Evolutionary conservation across 192 early-diverging fungal species (phyloP).

Genomic region (Coemansia sp.): DNA sequence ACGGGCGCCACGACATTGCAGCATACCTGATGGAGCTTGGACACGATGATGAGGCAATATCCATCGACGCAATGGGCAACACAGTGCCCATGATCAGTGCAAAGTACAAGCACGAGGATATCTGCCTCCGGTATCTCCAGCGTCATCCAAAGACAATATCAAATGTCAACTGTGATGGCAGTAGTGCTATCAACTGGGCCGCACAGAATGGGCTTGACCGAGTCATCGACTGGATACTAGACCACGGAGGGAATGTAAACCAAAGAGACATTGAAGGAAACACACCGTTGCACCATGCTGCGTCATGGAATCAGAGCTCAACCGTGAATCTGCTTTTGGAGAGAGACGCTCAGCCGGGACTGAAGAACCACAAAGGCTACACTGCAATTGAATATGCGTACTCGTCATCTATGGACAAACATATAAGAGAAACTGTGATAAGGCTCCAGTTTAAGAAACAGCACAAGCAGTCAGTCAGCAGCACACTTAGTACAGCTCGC

Average conservation of each 20-base stretch:
- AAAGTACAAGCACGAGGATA: constrained; percentile 43
- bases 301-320: constrained; percentile 48
- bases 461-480: constrained; percentile 17
- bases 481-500: constrained; percentile 17
- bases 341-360: constrained; percentile 28
- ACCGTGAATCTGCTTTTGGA: constrained; percentile 38
- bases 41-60: constrained; percentile 39
- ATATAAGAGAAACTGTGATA: constrained; percentile 23
- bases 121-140: constrained; percentile 37
- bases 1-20: constrained; percentile 34
- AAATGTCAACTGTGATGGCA: constrained; percentile 41
- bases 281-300: constrained; percentile 47
- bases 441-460: constrained; percentile 39
- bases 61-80: constrained; percentile 40
- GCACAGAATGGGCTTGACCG: constrained; percentile 48
- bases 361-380: constrained; percentile 53
- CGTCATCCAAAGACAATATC: constrained; percentile 50
- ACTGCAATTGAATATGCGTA: constrained; percentile 50
- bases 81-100: constrained; percentile 51
- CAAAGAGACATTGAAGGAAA: constrained; percentile 53
- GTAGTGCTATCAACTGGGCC: constrained; percentile 46
- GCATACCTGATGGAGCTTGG: constrained; percentile 39
- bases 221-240: constrained; percentile 43
- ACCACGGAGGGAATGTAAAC: constrained; percentile 49
- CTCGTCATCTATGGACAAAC: constrained; percentile 44